These are phyloP conservation scores for Tetrapyrgos nigripes DNA, from an alignment of 1,284 basidiomycete species.

Conservation along the genomic window DNA sequence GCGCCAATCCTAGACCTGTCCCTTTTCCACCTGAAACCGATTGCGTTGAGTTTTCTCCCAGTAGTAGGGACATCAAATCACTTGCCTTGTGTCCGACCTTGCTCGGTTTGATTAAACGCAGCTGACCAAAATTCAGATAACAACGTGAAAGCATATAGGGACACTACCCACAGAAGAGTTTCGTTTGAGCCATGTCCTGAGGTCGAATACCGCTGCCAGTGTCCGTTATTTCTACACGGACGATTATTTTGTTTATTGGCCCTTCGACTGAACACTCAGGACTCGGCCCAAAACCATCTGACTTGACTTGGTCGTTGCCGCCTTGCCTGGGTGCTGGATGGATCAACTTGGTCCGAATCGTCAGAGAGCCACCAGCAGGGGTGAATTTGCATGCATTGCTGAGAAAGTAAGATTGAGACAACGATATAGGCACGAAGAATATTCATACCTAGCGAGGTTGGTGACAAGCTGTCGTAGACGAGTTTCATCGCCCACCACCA, in stretches of 20 bases:
- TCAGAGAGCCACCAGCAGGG: constrained; percentile 60
- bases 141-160: neutral
- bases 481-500: constrained; percentile 73
- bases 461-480: constrained; percentile 72
- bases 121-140: constrained; percentile 41
- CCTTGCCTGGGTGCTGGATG: constrained; percentile 29
- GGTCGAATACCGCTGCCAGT: constrained; percentile 81
- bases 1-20: constrained; percentile 85
- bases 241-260: constrained; percentile 54
- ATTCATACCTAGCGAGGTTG: constrained; percentile 60
- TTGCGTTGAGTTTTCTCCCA: too few relatives aligned
- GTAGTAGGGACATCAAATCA: neutral
- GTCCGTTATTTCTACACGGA: constrained; percentile 75
- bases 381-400: constrained; percentile 75
- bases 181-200: constrained; percentile 75
- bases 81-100: constrained; percentile 77
- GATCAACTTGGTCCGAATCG: constrained; percentile 55
- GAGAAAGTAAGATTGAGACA: neutral
- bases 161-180: constrained; percentile 71
- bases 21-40: constrained; percentile 73
- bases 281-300: too few relatives aligned
- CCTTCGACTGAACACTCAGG: too few relatives aligned
- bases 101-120: constrained; percentile 81
- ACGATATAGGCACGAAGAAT: neutral
- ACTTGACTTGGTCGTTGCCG: too few relatives aligned